Evolutionary conservation across 306 rosid species (phyloP).

Genomic region (Pterocarpus santalinus): DNA sequence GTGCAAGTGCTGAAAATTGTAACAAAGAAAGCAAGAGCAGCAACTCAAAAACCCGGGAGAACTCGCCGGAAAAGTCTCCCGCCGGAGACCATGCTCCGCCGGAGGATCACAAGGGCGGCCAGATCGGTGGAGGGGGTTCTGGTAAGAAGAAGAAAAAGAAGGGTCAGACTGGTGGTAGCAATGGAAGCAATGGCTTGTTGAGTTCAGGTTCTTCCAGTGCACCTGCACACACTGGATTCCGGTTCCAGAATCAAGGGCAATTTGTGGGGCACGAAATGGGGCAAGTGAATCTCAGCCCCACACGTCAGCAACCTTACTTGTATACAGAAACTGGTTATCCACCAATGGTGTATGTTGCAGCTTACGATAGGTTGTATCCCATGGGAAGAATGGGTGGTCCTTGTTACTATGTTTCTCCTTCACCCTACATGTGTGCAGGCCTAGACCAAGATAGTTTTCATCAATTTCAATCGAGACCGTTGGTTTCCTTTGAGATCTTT

Average conservation of each 20-base stretch:
- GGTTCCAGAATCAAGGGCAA: slow-evolving; percentile 48
- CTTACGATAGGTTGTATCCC: slow-evolving; percentile 55
- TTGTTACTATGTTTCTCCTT: slow-evolving; percentile 49
- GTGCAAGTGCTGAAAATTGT: slow-evolving; percentile 43
- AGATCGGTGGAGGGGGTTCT: slow-evolving; percentile 44
- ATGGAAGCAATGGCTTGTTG: background rate
- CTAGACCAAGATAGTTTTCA: slow-evolving; percentile 39
- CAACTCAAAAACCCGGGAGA: slow-evolving; percentile 38
- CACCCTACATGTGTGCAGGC: slow-evolving; percentile 55
- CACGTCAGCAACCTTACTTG: slow-evolving; percentile 50
- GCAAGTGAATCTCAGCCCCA: slow-evolving; percentile 52
- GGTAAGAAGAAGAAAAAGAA: slow-evolving; percentile 67
- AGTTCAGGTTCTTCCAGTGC: slow-evolving; percentile 33
- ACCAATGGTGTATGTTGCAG: slow-evolving; percentile 46
- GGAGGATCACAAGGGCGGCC: slow-evolving; percentile 33
- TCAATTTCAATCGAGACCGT: slow-evolving; percentile 50
- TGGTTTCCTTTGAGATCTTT: slow-evolving; percentile 65
- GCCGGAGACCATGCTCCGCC: slow-evolving; percentile 26
- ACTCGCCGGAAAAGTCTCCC: slow-evolving; percentile 43
- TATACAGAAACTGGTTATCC: slow-evolving; percentile 48
- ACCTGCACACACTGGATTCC: slow-evolving; percentile 56
- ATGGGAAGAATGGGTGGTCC: slow-evolving; percentile 50
- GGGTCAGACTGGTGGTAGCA: slow-evolving; percentile 51
- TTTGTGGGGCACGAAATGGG: slow-evolving; percentile 40
- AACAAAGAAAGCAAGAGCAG: slow-evolving; percentile 35